phyloP scores from a whole-genome alignment of 495 filamentous ascomycete genomes.

The Tuber aestivum region DNA sequence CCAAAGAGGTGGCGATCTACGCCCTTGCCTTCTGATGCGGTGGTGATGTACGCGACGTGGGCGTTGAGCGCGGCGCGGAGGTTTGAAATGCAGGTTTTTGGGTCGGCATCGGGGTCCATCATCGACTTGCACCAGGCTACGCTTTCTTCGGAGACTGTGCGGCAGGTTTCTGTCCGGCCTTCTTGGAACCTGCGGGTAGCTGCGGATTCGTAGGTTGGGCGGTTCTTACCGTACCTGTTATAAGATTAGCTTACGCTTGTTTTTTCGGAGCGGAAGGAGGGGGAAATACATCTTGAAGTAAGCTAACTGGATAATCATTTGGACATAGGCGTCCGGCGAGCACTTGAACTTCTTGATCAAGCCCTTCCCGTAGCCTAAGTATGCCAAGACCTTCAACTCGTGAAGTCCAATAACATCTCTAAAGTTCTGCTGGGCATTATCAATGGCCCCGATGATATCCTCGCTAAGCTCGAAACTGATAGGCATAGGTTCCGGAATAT shows the following conservation, averaged over 20 bases:
- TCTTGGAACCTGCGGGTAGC: slow-evolving; percentile 90
- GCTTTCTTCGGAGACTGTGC: slow-evolving; percentile 82
- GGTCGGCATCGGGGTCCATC: slow-evolving; percentile 57
- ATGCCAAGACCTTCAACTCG: slow-evolving; percentile 87
- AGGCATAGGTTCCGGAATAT: slow-evolving; percentile 71
- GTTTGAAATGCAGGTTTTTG: slow-evolving; percentile 60
- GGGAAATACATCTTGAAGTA: slow-evolving; percentile 80
- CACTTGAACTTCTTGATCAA: slow-evolving; percentile 99
- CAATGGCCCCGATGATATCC: slow-evolving; percentile 66
- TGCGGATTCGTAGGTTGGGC: slow-evolving; percentile 96
- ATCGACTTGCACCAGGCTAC: slow-evolving; percentile 87
- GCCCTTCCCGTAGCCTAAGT: slow-evolving; percentile 96
- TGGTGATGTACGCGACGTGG: slow-evolving; percentile 83
- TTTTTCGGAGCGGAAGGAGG: background rate
- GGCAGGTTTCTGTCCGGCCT: slow-evolving; percentile 94
- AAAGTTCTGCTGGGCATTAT: slow-evolving; percentile 70
- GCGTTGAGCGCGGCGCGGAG: slow-evolving; percentile 75
- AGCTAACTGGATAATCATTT: slow-evolving; percentile 98
- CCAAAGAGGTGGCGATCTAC: slow-evolving; percentile 97
- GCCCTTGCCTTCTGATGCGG: slow-evolving; percentile 84
- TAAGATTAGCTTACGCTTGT: background rate
- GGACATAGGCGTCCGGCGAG: slow-evolving; percentile 94
- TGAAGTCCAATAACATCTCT: slow-evolving; percentile 71
- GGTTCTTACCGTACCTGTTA: slow-evolving; percentile 73
- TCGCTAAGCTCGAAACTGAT: slow-evolving; percentile 72